Conservation (phyloP, 148 eudicot species). For the Amaranthus hypochondriacus region DNA sequence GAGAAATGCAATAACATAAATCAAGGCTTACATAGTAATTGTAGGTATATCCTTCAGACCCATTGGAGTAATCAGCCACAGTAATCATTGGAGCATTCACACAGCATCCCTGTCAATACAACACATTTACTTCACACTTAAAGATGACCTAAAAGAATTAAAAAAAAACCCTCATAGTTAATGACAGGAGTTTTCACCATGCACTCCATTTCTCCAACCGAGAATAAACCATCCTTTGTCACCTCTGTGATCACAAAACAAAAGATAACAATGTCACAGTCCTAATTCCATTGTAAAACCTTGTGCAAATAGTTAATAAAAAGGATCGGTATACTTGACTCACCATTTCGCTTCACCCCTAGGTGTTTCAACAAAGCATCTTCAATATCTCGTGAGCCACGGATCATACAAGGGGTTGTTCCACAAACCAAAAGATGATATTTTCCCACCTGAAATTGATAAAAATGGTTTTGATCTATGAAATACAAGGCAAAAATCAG, state of each 20-base stretch:
- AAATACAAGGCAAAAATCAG: background rate
- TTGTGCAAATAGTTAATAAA: background rate
- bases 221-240: constrained; percentile 91
- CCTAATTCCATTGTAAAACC: background rate
- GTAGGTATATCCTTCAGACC: constrained; percentile 89
- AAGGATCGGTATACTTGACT: background rate
- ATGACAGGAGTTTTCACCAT: constrained; percentile 48
- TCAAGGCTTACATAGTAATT: constrained; percentile 64
- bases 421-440: constrained; percentile 99
- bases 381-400: constrained; percentile 96
- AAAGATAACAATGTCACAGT: background rate
- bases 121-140: constrained; percentile 9
- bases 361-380: constrained; percentile 81
- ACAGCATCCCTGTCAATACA: constrained; percentile 71
- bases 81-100: constrained; percentile 99
- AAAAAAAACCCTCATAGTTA: background rate
- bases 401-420: constrained; percentile 97
- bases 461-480: background rate
- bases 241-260: constrained; percentile 53
- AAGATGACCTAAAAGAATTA: constrained; percentile 3
- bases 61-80: constrained; percentile 91
- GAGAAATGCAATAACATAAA: background rate
- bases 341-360: constrained; percentile 95
- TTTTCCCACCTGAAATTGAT: constrained; percentile 67
- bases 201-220: constrained; percentile 99